Evolutionary conservation across 176 grass and related monocot genomes (phyloP), one percentile per base, ranked within the genome.

Genomic region (Oryza glaberrima): DNA sequence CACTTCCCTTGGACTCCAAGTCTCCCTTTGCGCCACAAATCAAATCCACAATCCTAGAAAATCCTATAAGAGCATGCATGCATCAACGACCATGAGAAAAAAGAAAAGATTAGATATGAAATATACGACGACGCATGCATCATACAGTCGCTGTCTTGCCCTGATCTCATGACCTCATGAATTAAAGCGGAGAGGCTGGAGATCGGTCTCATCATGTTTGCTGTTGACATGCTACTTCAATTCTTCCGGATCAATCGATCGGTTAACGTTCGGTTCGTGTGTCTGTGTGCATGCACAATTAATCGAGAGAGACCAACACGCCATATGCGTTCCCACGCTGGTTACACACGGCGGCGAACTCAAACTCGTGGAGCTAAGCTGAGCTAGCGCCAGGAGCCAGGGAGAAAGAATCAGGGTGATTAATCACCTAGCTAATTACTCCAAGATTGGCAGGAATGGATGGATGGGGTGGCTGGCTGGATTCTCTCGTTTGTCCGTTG

Each of bases 1-100:
- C 58, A 63, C 58, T 63, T 63, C 58, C 69, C 69, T 44, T 71
- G 69, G 69, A 71, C 69, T 22, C 35, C 69, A 71, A 71, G 69
- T 71, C 69, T 63, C 58, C 58, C n/a, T 63, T 63, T 23, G 3
- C 9, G 20, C 58, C 13, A 63, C n/a, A 23, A 63, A 63, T 63
- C 58, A 63, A 63, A 11, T 63, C n/a, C 58, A 11, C 58, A 23
- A 11, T 23, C 58, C 2, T 4, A 63, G 7, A 63, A 23, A 56
- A 60, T 63, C 1, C 54, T 58, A 20, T n/a, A 58, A 17, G 7
- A 19, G 7, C 54, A 58, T 58, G 6, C 54, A 20, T 58, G 54
- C 54, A 58, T 58, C 6, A 6, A 9, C 54, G 54, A 20, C 54
- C 19, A 58, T 51, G 10, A 0, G 28, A 46, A 46, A 46, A 51